phyloP scores from a whole-genome alignment of 2,329 filamentous ascomycete genomes.

The Escovopsis sp. region DNA sequence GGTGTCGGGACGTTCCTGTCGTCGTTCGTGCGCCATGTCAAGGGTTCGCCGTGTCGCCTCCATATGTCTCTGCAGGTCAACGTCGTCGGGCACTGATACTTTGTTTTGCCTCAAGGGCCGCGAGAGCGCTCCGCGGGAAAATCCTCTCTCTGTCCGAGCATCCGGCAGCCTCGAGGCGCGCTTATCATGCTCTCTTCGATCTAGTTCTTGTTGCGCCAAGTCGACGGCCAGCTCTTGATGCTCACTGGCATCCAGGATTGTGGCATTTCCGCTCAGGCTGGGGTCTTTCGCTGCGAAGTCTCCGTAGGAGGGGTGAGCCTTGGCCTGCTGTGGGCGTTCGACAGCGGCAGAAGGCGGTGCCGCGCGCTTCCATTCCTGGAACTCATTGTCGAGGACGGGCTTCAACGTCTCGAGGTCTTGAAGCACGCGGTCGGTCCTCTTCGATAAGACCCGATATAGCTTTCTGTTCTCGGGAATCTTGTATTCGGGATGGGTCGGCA shows the following conservation, averaged over 20 bases:
- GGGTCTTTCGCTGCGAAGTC: conserved; percentile 43
- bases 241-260: conserved; percentile 53
- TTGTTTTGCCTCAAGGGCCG: not conserved
- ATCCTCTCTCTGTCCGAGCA: conserved; percentile 29
- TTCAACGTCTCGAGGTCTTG: conserved; percentile 63
- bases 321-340: not conserved
- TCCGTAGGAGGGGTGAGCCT: conserved; percentile 18
- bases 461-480: conserved; percentile 50
- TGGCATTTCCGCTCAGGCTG: conserved; percentile 39
- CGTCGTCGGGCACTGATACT: conserved; percentile 19
- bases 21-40: conserved; percentile 20
- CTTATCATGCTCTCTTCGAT: conserved; percentile 47
- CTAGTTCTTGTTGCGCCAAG: conserved; percentile 58
- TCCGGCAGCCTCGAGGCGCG: conserved; percentile 43
- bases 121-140: not conserved
- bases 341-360: conserved; percentile 16
- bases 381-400: conserved; percentile 57
- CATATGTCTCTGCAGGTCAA: conserved; percentile 36
- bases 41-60: conserved; percentile 34
- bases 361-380: conserved; percentile 51
- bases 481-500: conserved; percentile 63
- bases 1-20: conserved; percentile 6
- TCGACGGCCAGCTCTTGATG: conserved; percentile 64
- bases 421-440: conserved; percentile 43
- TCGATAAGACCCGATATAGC: conserved; percentile 39